Percentiles rank a stretch among this genome's conserved stretches.
Evolutionary conservation across 23 red algal species (phyloP).

Genomic region (Gracilaria vermiculophylla): DNA sequence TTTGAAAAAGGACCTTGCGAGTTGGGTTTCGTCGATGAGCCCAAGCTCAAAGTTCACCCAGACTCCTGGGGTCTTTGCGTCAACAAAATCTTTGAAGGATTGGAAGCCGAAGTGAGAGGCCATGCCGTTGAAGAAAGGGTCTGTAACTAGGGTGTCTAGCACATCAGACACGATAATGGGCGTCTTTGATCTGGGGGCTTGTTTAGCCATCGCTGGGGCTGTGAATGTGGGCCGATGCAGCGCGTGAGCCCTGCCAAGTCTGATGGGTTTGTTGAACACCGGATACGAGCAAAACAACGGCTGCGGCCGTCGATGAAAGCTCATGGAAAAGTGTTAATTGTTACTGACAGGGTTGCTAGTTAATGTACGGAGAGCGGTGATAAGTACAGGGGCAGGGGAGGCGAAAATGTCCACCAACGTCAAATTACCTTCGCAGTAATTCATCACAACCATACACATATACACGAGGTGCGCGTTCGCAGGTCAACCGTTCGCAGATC

Average conservation of each 20-base stretch:
- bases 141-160: conserved; percentile 90
- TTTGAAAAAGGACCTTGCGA: conserved; percentile 73
- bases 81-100: conserved; percentile 66
- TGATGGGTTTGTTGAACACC: neutral
- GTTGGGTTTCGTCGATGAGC: conserved; percentile 31
- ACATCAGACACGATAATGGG: conserved; percentile 87
- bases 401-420: no score
- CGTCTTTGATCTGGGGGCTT: neutral
- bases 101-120: conserved; percentile 83
- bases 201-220: neutral
- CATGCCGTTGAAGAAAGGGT: conserved; percentile 95
- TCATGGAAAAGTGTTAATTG: neutral
- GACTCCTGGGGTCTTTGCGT: conserved; percentile 74
- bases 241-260: neutral
- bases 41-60: conserved; percentile 92
- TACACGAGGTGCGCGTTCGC: no score
- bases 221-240: neutral
- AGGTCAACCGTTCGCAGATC: no score
- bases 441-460: no score
- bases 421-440: no score
- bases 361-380: no score
- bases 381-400: no score
- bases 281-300: neutral
- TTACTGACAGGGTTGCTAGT: no score
- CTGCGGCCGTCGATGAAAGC: neutral